These are phyloP conservation scores for Mycosphaerella arachidis DNA, from an alignment of 2,329 filamentous ascomycete genomes.

Conservation along the genomic window DNA sequence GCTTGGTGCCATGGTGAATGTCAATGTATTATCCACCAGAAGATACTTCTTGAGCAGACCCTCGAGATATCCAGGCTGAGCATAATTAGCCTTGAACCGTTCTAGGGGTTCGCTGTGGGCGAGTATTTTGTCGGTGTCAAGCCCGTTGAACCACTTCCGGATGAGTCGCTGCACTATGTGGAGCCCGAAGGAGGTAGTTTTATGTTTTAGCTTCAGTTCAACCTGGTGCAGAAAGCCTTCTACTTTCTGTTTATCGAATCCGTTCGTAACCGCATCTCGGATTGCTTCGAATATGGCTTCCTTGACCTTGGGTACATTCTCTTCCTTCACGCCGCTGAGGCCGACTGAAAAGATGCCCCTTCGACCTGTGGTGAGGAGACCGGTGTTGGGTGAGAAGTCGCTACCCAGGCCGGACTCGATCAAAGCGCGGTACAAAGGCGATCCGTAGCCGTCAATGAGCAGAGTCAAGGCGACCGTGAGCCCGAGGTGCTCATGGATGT, in stretches of 20 bases:
- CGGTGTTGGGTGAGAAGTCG: slow-evolving; percentile 91
- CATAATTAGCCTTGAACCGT: slow-evolving; percentile 73
- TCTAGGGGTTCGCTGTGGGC: slow-evolving; percentile 87
- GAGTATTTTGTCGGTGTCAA: slow-evolving; percentile 84
- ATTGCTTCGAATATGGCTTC: slow-evolving; percentile 69
- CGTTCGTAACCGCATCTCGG: slow-evolving; percentile 63
- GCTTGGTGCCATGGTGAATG: slow-evolving; percentile 91
- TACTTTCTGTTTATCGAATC: slow-evolving; percentile 86
- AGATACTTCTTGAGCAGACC: slow-evolving; percentile 83
- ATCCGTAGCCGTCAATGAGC: slow-evolving; percentile 90
- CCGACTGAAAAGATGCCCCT: slow-evolving; percentile 85
- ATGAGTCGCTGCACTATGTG: slow-evolving; percentile 82
- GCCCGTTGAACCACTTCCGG: slow-evolving; percentile 91
- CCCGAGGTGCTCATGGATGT: slow-evolving; percentile 85
- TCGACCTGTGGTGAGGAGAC: slow-evolving; percentile 71
- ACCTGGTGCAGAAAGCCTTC: slow-evolving; percentile 91
- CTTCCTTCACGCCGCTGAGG: slow-evolving; percentile 79
- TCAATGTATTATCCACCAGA: slow-evolving; percentile 77
- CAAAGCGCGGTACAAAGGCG: slow-evolving; percentile 81
- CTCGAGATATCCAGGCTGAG: slow-evolving; percentile 76
- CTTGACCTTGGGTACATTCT: slow-evolving; percentile 73
- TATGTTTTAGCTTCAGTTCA: slow-evolving; percentile 90
- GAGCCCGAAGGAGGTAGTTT: slow-evolving; percentile 93
- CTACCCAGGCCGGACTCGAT: slow-evolving; percentile 87
- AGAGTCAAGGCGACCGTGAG: slow-evolving; percentile 76